These are phyloP conservation scores for Discostella stelligera DNA, from an alignment of 352 stramenopile genomes.

Conservation along the genomic window DNA sequence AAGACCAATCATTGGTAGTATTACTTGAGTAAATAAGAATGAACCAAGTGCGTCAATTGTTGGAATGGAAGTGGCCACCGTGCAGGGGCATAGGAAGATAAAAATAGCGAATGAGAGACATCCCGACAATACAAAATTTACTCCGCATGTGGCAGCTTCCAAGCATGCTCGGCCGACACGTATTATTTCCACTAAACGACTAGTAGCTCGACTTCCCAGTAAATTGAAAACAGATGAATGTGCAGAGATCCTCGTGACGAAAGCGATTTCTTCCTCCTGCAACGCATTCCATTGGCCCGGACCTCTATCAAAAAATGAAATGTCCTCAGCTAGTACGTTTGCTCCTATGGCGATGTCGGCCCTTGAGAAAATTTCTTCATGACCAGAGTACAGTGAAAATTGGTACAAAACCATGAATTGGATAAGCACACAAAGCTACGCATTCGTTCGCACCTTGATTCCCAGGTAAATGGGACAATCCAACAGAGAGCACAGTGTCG, in stretches of 20 bases:
- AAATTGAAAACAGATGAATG: conserved; percentile 75
- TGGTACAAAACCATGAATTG: not conserved
- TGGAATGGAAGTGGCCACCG: conserved; percentile 54
- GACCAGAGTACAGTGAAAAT: not conserved
- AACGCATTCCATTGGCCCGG: conserved; percentile 30
- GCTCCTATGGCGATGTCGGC: conserved; percentile 83
- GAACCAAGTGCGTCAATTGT: conserved; percentile 56
- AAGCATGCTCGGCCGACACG: conserved; percentile 64
- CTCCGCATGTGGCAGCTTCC: conserved; percentile 53
- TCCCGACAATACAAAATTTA: conserved; percentile 61
- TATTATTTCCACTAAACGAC: conserved; percentile 73
- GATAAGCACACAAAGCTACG: not conserved
- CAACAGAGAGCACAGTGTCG: conserved; percentile 83
- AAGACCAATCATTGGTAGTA: conserved; percentile 67
- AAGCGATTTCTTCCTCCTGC: conserved; percentile 60
- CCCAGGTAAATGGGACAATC: conserved; percentile 70
- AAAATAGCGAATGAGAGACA: conserved; percentile 70
- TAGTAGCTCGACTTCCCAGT: conserved; percentile 49
- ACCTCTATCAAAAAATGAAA: conserved; percentile 29
- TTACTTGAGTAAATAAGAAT: conserved; percentile 64
- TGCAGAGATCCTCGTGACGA: conserved; percentile 69
- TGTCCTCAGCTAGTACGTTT: conserved; percentile 70
- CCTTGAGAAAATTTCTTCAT: conserved; percentile 82
- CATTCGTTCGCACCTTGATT: conserved; percentile 24
- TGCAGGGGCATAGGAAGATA: conserved; percentile 64